Conservation (phyloP, 1,284 basidiomycete species). For the Papiliotrema flavescens region DNA sequence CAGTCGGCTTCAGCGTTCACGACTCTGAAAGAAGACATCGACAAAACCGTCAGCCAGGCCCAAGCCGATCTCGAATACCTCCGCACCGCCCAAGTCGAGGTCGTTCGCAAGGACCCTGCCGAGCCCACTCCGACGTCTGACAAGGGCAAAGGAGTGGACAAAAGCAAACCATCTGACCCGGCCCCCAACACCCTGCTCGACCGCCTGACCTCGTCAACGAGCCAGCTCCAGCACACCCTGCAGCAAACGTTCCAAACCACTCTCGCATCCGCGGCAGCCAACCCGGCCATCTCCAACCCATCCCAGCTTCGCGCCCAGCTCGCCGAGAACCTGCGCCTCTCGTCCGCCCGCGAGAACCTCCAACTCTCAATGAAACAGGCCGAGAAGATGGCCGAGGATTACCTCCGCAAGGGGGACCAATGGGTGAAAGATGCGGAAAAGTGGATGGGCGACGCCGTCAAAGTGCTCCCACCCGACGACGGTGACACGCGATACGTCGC, state of each 20-base stretch:
- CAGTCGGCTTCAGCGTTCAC: conserved; percentile 72
- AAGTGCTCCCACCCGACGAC: conserved; percentile 77
- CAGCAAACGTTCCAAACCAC: conserved; percentile 57
- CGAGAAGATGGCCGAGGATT: conserved; percentile 67
- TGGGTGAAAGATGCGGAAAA: conserved; percentile 67
- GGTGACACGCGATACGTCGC: conserved; percentile 47
- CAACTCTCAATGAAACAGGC: conserved; percentile 60
- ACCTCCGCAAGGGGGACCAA: conserved; percentile 67
- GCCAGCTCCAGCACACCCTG: conserved; percentile 46
- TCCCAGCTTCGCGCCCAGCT: conserved; percentile 59
- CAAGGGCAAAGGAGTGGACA: conserved; percentile 16
- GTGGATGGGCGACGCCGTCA: conserved; percentile 62
- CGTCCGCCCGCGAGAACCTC: conserved; percentile 41
- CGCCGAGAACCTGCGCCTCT: conserved; percentile 61
- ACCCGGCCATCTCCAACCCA: conserved; percentile 39
- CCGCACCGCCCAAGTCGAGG: conserved; percentile 43
- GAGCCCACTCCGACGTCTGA: conserved; percentile 26
- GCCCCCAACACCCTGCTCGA: conserved; percentile 28
- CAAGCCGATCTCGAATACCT: conserved; percentile 66
- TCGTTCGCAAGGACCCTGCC: conserved; percentile 40
- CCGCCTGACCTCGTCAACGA: conserved; percentile 32
- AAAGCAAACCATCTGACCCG: conserved; percentile 30
- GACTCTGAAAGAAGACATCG: conserved; percentile 70
- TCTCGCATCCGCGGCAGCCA: conserved; percentile 60
- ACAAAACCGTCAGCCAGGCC: conserved; percentile 72